A percentile compares a stretch with the other conserved stretches of the same genome.
phyloP scores from a whole-genome alignment of 371 early-diverging fungal species.

The Zychaea mexicana region DNA sequence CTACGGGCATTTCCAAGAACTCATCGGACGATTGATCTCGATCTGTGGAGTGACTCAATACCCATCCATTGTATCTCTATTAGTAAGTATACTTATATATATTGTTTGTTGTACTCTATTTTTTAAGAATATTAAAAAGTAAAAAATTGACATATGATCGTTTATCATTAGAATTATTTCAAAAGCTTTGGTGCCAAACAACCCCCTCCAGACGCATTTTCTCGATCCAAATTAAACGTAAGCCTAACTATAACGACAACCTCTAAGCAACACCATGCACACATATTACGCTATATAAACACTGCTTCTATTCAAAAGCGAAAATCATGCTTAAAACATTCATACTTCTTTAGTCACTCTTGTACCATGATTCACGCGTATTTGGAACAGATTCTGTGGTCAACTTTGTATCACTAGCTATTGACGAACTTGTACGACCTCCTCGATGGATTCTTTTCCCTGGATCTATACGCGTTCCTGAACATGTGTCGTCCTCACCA shows the following conservation, averaged over 20 bases:
- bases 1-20: conserved; percentile 16
- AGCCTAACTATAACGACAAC: too few relatives aligned
- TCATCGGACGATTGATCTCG: conserved; percentile 25
- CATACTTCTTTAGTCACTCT: conserved; percentile 31
- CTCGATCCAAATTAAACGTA: conserved; percentile 55
- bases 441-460: conserved; percentile 34
- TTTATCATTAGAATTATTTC: conserved; percentile 42
- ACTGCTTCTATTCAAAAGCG: too few relatives aligned
- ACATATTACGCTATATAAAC: too few relatives aligned
- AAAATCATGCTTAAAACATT: too few relatives aligned
- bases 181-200: conserved; percentile 41
- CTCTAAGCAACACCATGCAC: too few relatives aligned
- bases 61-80: conserved; percentile 37
- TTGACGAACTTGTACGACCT: conserved; percentile 32
- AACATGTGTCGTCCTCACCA: conserved; percentile 7
- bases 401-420: conserved; percentile 23
- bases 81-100: conserved; percentile 37
- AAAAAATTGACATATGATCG: neutral
- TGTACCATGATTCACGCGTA: conserved; percentile 35
- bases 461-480: neutral
- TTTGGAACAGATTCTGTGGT: conserved; percentile 31
- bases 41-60: conserved; percentile 37
- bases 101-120: neutral
- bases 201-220: conserved; percentile 59
- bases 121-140: neutral